These are phyloP conservation scores for Capronia epimyces DNA, from an alignment of 2,329 filamentous ascomycete species.

Conservation along the genomic window DNA sequence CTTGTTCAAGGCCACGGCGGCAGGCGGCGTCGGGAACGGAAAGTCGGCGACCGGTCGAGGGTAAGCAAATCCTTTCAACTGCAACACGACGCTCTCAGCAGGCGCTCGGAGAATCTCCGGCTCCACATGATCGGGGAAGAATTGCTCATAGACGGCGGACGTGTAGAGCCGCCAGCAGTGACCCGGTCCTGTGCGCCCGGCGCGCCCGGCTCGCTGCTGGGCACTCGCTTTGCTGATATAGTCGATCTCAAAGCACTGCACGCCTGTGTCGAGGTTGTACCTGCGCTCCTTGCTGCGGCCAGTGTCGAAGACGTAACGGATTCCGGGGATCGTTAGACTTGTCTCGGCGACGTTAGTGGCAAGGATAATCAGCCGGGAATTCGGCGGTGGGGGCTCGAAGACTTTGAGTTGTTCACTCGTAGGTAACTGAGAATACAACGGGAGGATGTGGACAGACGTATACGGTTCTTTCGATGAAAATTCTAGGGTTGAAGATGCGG, in stretches of 20 bases:
- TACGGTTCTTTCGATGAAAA: conserved; percentile 50
- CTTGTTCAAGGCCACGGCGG: conserved; percentile 66
- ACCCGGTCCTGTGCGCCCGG: conserved; percentile 88
- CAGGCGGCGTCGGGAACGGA: conserved; percentile 88
- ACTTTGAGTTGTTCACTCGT: conserved; percentile 87
- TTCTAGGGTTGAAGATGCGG: background rate
- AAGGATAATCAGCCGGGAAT: conserved; percentile 76
- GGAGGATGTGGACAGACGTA: conserved; percentile 76
- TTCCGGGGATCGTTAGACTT: conserved; percentile 90
- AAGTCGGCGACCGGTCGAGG: conserved; percentile 80
- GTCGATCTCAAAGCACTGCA: conserved; percentile 89
- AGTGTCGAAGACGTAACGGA: conserved; percentile 92
- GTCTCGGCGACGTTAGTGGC: conserved; percentile 97
- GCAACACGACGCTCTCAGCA: conserved; percentile 85
- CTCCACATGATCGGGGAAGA: conserved; percentile 78
- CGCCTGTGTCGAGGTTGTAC: conserved; percentile 80
- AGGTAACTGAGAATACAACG: conserved; percentile 85
- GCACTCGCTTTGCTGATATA: conserved; percentile 99
- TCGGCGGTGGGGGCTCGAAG: conserved; percentile 78
- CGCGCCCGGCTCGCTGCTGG: conserved; percentile 84
- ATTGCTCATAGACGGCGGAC: conserved; percentile 81
- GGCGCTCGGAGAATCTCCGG: conserved; percentile 88
- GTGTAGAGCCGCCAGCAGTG: conserved; percentile 96
- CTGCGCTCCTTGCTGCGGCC: conserved; percentile 87
- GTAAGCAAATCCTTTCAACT: conserved; percentile 91